These are phyloP conservation scores for Phytophthora cactorum DNA, from an alignment of 352 stramenopile genomes.

Conservation along the genomic window DNA sequence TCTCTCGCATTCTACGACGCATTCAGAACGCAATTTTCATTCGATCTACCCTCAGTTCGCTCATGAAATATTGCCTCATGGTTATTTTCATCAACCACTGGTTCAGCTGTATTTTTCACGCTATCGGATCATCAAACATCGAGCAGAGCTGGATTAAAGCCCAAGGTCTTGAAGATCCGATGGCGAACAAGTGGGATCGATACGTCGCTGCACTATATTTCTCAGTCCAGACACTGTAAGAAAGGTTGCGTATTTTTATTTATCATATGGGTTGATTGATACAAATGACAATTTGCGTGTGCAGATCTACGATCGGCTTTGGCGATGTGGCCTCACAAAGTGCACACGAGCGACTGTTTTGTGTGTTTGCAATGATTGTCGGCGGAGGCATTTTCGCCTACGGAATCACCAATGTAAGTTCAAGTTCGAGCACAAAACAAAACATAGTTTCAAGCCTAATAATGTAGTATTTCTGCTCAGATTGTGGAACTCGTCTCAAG, in stretches of 20 bases:
- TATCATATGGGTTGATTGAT: too few species aligned
- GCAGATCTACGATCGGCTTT: slow-evolving; percentile 64
- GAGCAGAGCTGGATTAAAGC: slow-evolving; percentile 53
- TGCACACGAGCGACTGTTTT: slow-evolving; percentile 66
- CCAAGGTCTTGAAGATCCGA: slow-evolving; percentile 42
- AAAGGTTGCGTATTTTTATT: slow-evolving; percentile 1
- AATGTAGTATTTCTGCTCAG: slow-evolving; percentile 24
- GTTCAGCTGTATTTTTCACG: slow-evolving; percentile 74
- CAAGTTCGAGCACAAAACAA: not conserved
- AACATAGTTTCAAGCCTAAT: not conserved
- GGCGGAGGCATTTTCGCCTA: slow-evolving; percentile 80
- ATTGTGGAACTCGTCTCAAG: slow-evolving; percentile 80
- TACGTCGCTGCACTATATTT: slow-evolving; percentile 78
- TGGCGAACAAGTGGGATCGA: slow-evolving; percentile 52
- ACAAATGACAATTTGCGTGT: not conserved
- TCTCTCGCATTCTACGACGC: slow-evolving; percentile 68
- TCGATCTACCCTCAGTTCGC: slow-evolving; percentile 67
- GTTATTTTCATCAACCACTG: slow-evolving; percentile 77
- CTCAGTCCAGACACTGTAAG: slow-evolving; percentile 75
- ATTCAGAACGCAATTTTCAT: slow-evolving; percentile 77
- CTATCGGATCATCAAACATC: slow-evolving; percentile 41
- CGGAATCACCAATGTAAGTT: slow-evolving; percentile 76
- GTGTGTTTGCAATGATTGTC: slow-evolving; percentile 77
- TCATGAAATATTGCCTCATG: slow-evolving; percentile 74
- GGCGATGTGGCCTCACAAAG: slow-evolving; percentile 57